Conservation (phyloP, 176 grass and related monocot genomes). For the Ensete glaucum region DNA sequence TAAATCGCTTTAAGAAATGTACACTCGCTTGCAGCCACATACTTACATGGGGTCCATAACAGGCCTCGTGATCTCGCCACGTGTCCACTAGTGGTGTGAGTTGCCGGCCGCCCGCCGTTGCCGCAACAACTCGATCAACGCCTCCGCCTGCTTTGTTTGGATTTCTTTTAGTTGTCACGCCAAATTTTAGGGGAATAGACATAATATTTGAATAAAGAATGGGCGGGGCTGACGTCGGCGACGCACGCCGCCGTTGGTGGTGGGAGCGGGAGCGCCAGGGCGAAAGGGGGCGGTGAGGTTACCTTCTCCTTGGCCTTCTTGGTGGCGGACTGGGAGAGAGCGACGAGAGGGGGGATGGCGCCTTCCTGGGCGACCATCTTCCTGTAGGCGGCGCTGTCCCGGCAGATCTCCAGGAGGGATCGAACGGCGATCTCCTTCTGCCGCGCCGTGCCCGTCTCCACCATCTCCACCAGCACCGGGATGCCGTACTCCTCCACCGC, state of each 20-base stretch:
- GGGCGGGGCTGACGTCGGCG: not conserved
- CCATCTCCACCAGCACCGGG: constrained; percentile 9
- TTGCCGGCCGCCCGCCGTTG: not conserved
- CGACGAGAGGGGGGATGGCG: constrained; percentile 8
- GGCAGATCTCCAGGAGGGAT: constrained; percentile 11
- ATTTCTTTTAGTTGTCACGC: too few relatives aligned
- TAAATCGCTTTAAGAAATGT: not conserved
- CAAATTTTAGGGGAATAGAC: not conserved
- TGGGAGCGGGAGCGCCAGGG: not conserved
- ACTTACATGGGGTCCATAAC: not conserved
- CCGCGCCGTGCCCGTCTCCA: constrained; percentile 1
- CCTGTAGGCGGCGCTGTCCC: not conserved
- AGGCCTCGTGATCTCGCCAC: not conserved
- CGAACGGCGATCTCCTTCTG: constrained; percentile 11
- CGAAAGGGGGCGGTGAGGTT: not conserved
- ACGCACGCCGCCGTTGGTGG: not conserved
- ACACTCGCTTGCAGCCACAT: not conserved
- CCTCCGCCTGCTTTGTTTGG: not conserved
- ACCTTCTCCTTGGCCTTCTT: constrained; percentile 10
- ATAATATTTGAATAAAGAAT: not conserved
- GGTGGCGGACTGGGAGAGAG: not conserved
- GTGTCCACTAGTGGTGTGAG: not conserved
- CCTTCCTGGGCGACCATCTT: constrained; percentile 6
- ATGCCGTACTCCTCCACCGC: constrained; percentile 10
- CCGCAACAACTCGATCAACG: constrained; percentile 4